Evolutionary conservation across 139 green algal species (phyloP).

Genomic region (Spirogloea muscicola): DNA sequence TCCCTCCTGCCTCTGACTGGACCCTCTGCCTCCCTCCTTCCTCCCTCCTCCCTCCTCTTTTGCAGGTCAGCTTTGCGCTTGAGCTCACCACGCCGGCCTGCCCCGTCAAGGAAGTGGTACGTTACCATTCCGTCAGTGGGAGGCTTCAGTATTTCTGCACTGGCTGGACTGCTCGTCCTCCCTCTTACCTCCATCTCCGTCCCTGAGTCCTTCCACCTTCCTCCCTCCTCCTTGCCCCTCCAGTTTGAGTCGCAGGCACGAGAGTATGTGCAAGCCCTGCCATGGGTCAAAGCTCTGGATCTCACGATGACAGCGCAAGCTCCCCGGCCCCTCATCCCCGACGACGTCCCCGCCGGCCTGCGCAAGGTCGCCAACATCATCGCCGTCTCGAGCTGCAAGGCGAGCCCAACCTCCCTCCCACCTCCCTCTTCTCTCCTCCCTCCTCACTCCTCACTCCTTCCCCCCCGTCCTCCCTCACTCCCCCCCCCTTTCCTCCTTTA

Average conservation of each 20-base stretch:
- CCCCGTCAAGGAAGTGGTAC: constrained; percentile 83
- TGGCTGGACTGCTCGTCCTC: background rate
- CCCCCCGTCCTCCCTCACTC: background rate
- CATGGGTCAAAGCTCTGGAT: constrained; percentile 66
- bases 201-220: background rate
- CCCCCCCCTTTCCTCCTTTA: background rate
- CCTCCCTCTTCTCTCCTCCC: background rate
- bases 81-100: constrained; percentile 97
- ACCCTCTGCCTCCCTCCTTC: background rate
- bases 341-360: constrained; percentile 66
- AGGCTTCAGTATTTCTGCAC: background rate
- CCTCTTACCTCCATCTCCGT: background rate
- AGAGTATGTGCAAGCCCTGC: constrained; percentile 49
- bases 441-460: background rate
- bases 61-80: constrained; percentile 76
- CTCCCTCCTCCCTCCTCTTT: background rate
- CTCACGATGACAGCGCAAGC: constrained; percentile 82
- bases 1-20: too few relatives aligned
- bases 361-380: constrained; percentile 83
- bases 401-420: background rate
- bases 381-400: constrained; percentile 83
- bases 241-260: constrained; percentile 41
- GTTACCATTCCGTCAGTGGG: background rate
- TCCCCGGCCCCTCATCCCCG: constrained; percentile 56
- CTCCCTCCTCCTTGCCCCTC: background rate